Evolutionary conservation across 768 basidiomycete genomes (phyloP).

Genomic region (Hypholoma fasciculare): DNA sequence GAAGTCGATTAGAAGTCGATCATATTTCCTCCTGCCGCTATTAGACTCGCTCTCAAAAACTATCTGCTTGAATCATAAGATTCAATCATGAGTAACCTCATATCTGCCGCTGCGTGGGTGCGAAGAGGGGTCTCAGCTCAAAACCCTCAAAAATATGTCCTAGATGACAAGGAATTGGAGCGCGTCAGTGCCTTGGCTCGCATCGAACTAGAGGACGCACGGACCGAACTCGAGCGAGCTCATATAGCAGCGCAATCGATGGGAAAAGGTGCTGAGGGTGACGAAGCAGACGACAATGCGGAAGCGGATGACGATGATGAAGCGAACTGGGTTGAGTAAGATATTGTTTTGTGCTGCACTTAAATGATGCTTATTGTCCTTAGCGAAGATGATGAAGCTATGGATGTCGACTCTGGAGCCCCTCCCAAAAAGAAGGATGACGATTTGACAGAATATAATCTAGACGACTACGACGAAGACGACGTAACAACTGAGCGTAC

Average conservation of each 20-base stretch:
- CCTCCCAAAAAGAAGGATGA: constrained; percentile 42
- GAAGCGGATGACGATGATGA: constrained; percentile 48
- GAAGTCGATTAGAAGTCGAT: background rate
- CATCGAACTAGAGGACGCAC: constrained; percentile 89
- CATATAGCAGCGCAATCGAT: constrained; percentile 75
- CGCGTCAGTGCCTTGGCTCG: constrained; percentile 86
- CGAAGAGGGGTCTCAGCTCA: constrained; percentile 73
- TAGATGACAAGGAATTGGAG: constrained; percentile 88
- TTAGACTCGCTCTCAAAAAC: background rate
- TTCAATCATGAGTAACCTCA: constrained; percentile 65
- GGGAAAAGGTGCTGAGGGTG: constrained; percentile 64
- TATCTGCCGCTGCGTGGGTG: constrained; percentile 79
- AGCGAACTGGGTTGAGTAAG: constrained; percentile 88
- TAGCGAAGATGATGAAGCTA: constrained; percentile 49
- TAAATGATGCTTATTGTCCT: constrained; percentile 16
- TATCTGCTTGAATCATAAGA: background rate
- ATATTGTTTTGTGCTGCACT: constrained; percentile 23
- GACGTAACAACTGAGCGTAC: constrained; percentile 48
- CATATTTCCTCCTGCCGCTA: background rate
- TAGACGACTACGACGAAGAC: constrained; percentile 93
- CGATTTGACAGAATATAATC: constrained; percentile 83
- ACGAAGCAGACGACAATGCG: constrained; percentile 59
- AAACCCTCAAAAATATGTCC: constrained; percentile 83
- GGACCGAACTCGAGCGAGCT: constrained; percentile 79
- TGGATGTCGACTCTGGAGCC: constrained; percentile 56